Evolutionary conservation across 176 grass and related monocot species (phyloP), one percentile per base, ranked within the genome.

Genomic region (Cenchrus purpureus): DNA sequence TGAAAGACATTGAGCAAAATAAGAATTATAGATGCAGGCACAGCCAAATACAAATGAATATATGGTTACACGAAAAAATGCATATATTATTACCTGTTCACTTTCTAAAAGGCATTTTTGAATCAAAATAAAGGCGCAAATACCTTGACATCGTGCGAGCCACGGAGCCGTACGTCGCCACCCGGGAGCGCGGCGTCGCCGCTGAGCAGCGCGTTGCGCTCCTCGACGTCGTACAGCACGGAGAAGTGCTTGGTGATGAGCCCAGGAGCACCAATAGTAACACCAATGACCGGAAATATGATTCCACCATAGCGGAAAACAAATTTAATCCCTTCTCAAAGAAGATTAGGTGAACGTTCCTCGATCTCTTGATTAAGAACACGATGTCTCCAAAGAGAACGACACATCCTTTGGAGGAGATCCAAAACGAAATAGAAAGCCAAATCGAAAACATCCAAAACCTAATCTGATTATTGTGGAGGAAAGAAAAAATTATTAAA

Each of bases 101-200:
- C 40, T 32, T 50, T 42, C 32, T 6, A 82, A 64, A 56, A 56
- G 29, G 22, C 7, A 0, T 56, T 34, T 32, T 32, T 25, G 34
- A 66, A 22, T 66, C 40, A 22, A 73, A 19, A 52, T 67, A 22
- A n/a, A 20, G 7, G 61, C 16, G 19, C 13, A 58, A 58, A 22
- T 64, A 98, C 97, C 91, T 94, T 96, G 65, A 95, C 86, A 86
- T 99, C 88, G 63, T 96, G 97, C 12, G 91, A 87, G 15, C 81
- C 94, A 61, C 86, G 81, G 73, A 99, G 79, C 67, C 79, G 90
- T 15, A 99, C 64, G 67, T 87, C 65, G 19, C 81, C 88, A 54
- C 89, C 85, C 0, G 82, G 87, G 68, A 99, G 76, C 40, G 88
- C 85, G 40, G 90, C 84, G n/a, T 78, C 78, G 3, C 88, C 97